These are phyloP conservation scores for Candida michaelii DNA, from an alignment of 805 yeast genomes.

Conservation along the genomic window DNA sequence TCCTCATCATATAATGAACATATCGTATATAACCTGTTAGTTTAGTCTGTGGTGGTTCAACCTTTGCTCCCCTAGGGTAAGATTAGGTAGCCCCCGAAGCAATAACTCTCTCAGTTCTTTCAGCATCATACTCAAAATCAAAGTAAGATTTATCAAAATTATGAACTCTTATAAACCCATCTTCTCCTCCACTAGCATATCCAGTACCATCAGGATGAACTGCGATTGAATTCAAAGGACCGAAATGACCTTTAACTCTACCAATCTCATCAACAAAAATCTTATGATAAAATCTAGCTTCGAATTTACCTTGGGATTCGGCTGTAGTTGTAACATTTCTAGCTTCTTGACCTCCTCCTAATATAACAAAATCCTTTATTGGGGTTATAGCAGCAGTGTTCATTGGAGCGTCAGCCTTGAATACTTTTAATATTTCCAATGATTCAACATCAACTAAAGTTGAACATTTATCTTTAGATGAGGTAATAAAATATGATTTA, in stretches of 20 bases:
- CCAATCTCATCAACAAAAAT: constrained; percentile 95
- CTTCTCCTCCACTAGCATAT: constrained; percentile 98
- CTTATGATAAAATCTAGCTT: constrained; percentile 94
- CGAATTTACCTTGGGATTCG: constrained; percentile 91
- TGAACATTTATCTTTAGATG: constrained; percentile 90
- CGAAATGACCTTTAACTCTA: constrained; percentile 97
- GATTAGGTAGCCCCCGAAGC: constrained; percentile 11
- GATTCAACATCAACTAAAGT: constrained; percentile 75
- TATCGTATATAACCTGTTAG: too few species aligned
- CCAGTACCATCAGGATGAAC: constrained; percentile 92
- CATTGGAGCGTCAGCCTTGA: constrained; percentile 86
- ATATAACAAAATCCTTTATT: constrained; percentile 81
- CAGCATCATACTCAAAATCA: constrained; percentile 91
- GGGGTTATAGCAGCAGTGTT: constrained; percentile 96
- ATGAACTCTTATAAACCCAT: constrained; percentile 94
- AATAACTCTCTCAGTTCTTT: constrained; percentile 61
- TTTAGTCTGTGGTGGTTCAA: too few species aligned
- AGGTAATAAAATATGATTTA: constrained; percentile 83
- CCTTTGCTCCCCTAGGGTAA: too few species aligned
- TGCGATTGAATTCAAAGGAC: constrained; percentile 93
- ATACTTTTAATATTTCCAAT: constrained; percentile 69
- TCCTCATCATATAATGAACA: too few species aligned
- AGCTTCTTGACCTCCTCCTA: constrained; percentile 99
- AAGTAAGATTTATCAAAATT: constrained; percentile 89
- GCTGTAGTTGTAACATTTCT: constrained; percentile 97